A percentile compares a stretch with the other conserved stretches of the same genome.
These are phyloP conservation scores for Dipteronia sinensis DNA, from an alignment of 345 rosid genomes.

Conservation along the genomic window DNA sequence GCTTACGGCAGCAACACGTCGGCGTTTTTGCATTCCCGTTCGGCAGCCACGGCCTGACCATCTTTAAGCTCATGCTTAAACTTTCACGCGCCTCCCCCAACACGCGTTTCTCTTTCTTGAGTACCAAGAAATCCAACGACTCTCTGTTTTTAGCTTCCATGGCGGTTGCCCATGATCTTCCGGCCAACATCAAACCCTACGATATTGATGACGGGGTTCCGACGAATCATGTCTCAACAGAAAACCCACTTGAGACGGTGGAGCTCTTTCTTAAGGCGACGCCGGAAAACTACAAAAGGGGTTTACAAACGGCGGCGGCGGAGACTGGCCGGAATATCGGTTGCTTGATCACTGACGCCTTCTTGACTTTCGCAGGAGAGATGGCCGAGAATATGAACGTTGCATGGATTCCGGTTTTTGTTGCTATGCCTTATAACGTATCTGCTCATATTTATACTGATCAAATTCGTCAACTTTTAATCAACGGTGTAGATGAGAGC, in stretches of 20 bases:
- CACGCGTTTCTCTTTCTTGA: slow-evolving; percentile 55
- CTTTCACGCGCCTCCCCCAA: slow-evolving; percentile 47
- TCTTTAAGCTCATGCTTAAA: slow-evolving; percentile 41
- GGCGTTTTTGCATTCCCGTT: slow-evolving; percentile 66
- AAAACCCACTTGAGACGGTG: slow-evolving; percentile 40
- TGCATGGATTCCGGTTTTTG: slow-evolving; percentile 55
- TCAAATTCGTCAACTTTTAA: slow-evolving; percentile 25
- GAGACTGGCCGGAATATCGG: slow-evolving; percentile 42
- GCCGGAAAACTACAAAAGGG: slow-evolving; percentile 32
- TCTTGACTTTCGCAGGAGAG: slow-evolving; percentile 43
- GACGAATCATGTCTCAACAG: slow-evolving; percentile 21
- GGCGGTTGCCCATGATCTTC: not conserved
- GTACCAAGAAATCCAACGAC: slow-evolving; percentile 39
- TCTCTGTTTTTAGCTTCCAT: slow-evolving; percentile 24
- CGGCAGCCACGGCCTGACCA: slow-evolving; percentile 53
- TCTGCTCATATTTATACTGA: slow-evolving; percentile 48
- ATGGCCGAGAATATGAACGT: slow-evolving; percentile 38
- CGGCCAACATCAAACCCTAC: slow-evolving; percentile 40
- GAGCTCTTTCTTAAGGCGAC: slow-evolving; percentile 49
- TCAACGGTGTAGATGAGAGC: not conserved
- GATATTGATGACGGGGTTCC: slow-evolving; percentile 41
- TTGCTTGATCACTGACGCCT: slow-evolving; percentile 56
- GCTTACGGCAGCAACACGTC: slow-evolving; percentile 35
- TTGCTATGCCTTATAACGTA: slow-evolving; percentile 41
- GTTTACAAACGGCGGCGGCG: slow-evolving; percentile 36